Conservation (phyloP, 202 grass and related monocot species). For the Dendrocalamus latiflorus region DNA sequence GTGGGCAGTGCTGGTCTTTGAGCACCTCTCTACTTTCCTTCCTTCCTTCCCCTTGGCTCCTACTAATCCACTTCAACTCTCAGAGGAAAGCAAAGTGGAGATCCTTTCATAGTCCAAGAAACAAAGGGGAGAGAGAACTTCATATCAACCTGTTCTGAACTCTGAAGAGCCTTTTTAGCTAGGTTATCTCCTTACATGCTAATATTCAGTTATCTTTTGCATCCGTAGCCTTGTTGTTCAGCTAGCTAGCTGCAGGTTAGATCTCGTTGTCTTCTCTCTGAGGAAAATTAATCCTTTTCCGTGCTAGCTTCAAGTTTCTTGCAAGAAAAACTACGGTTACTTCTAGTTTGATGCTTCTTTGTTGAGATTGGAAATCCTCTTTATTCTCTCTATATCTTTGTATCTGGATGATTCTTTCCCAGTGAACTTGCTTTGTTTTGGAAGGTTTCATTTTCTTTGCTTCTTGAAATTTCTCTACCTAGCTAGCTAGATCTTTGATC, state of each 20-base stretch:
- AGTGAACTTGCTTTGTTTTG: background rate
- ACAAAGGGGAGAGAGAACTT: background rate
- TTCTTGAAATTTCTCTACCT: constrained; percentile 2
- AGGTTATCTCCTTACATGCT: constrained; percentile 37
- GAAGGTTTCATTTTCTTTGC: constrained; percentile 2
- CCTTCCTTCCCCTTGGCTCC: background rate
- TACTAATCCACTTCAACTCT: constrained; percentile 30
- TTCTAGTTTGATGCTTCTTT: constrained; percentile 20
- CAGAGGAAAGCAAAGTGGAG: constrained; percentile 11
- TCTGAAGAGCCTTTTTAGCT: background rate
- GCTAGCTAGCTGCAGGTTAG: background rate
- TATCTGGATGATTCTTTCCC: constrained; percentile 13
- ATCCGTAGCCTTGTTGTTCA: background rate
- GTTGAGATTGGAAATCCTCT: constrained; percentile 5
- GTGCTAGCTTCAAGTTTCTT: constrained; percentile 32
- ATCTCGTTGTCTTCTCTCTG: constrained; percentile 23
- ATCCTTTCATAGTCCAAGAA: constrained; percentile 37
- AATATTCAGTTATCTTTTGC: background rate
- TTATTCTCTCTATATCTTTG: constrained; percentile 21
- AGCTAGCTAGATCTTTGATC: constrained; percentile 27
- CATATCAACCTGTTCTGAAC: background rate
- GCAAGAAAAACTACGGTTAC: constrained; percentile 5
- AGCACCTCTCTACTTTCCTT: background rate
- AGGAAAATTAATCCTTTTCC: constrained; percentile 14
- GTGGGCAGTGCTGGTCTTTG: constrained; percentile 10